These are phyloP conservation scores for Suhomyces chickasaworum DNA, from an alignment of 1,139 yeast genomes.

Conservation along the genomic window DNA sequence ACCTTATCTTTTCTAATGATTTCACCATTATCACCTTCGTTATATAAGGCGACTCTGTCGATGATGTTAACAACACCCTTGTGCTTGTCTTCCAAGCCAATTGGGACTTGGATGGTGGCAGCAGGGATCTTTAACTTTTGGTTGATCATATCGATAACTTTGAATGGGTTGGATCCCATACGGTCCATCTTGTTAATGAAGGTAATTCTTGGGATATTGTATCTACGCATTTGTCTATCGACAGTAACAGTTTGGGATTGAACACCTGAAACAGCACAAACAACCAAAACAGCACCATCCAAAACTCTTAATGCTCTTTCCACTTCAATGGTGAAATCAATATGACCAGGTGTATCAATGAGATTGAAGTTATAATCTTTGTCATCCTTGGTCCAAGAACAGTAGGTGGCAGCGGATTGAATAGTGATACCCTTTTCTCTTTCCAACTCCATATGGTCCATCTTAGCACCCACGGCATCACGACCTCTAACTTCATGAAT, in stretches of 20 bases:
- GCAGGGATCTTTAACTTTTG: conserved; percentile 87
- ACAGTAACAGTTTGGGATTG: conserved; percentile 98
- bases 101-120: conserved; percentile 97
- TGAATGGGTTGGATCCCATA: conserved; percentile 98
- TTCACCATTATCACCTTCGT: conserved; percentile 94
- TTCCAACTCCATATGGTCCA: conserved; percentile 70
- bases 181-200: conserved; percentile 98
- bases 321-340: conserved; percentile 97
- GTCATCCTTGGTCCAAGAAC: conserved; percentile 85
- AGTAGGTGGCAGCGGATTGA: conserved; percentile 98
- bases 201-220: conserved; percentile 94
- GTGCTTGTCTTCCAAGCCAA: conserved; percentile 85
- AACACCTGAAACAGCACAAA: conserved; percentile 97
- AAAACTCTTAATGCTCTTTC: conserved; percentile 95
- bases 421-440: conserved; percentile 64
- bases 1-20: conserved; percentile 57
- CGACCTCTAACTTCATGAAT: conserved; percentile 98
- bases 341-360: conserved; percentile 54
- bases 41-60: conserved; percentile 81
- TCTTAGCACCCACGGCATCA: conserved; percentile 97
- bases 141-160: conserved; percentile 89
- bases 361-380: conserved; percentile 72
- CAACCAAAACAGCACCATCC: conserved; percentile 97
- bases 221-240: conserved; percentile 98
- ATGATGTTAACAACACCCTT: conserved; percentile 91